Percentiles rank a stretch among this genome's conserved stretches.
Conservation (phyloP, 2,329 filamentous ascomycete genomes). For the Passalora sequoiae region DNA sequence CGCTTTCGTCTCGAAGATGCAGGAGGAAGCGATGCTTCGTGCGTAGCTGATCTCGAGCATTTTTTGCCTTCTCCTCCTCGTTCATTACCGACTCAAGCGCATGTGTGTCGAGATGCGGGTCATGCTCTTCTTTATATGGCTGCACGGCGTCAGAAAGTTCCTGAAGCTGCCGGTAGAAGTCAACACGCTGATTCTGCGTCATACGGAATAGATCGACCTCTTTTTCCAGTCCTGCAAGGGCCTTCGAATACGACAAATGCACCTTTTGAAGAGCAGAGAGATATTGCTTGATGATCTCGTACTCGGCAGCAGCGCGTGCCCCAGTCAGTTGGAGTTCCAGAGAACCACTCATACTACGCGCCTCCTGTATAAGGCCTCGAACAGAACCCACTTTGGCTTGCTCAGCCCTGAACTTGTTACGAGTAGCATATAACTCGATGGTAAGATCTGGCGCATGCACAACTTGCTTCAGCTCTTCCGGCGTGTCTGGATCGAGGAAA, state of each 20-base stretch:
- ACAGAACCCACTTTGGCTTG: slow-evolving; percentile 58
- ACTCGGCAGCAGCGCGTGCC: slow-evolving; percentile 57
- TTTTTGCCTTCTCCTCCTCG: slow-evolving; percentile 50
- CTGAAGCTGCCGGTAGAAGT: slow-evolving; percentile 88
- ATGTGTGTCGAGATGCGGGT: slow-evolving; percentile 51
- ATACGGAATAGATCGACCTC: slow-evolving; percentile 72
- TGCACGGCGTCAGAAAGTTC: slow-evolving; percentile 82
- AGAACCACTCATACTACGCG: slow-evolving; percentile 58
- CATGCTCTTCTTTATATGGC: slow-evolving; percentile 62
- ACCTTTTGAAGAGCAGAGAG: slow-evolving; percentile 56
- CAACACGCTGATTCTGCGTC: slow-evolving; percentile 78
- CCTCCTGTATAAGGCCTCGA: slow-evolving; percentile 62
- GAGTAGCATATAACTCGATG: slow-evolving; percentile 43
- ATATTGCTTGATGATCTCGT: slow-evolving; percentile 59
- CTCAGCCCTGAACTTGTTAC: slow-evolving; percentile 45
- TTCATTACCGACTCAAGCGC: slow-evolving; percentile 42
- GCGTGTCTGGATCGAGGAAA: slow-evolving; percentile 46
- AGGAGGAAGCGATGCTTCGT: slow-evolving; percentile 71
- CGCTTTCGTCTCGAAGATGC: slow-evolving; percentile 57
- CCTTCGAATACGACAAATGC: slow-evolving; percentile 49
- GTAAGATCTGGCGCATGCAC: slow-evolving; percentile 68
- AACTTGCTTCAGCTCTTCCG: slow-evolving; percentile 52
- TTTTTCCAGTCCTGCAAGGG: slow-evolving; percentile 51
- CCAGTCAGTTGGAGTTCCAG: slow-evolving; percentile 56
- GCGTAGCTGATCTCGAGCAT: slow-evolving; percentile 57